Conservation (phyloP, 176 grass and related monocot species). For the Themeda triandra region DNA sequence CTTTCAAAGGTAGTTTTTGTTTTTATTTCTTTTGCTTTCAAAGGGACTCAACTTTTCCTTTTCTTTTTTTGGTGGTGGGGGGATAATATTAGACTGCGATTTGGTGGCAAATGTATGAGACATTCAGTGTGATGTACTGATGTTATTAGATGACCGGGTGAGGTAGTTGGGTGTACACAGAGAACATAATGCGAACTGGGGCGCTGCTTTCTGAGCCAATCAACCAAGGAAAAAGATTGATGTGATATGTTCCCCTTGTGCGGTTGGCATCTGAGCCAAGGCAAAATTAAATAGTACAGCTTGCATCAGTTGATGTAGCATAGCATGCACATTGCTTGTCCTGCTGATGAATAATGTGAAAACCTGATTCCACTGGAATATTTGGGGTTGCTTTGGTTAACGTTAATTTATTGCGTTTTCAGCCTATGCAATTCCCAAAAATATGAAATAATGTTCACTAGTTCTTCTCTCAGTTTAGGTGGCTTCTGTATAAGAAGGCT, state of each 20-base stretch:
- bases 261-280: not conserved
- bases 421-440: not conserved
- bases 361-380: not conserved
- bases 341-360: not conserved
- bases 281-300: not conserved
- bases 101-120: not conserved
- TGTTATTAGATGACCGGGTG: not conserved
- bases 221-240: not conserved
- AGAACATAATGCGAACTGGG: not conserved
- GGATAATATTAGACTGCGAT: not conserved
- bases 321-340: not conserved
- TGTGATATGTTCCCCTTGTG: not conserved
- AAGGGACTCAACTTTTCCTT: not conserved
- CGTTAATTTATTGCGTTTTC: not conserved
- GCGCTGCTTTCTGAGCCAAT: not conserved
- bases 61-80: not conserved
- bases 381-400: not conserved
- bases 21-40: not conserved
- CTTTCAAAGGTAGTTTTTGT: not conserved
- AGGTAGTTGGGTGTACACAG: not conserved
- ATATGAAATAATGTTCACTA: constrained; percentile 11
- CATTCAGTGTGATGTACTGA: not conserved
- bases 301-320: not conserved
- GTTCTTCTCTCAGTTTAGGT: constrained; percentile 62
- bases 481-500: constrained; percentile 64